Conservation (phyloP, 306 rosid genomes). For the Castanopsis chinensis region DNA sequence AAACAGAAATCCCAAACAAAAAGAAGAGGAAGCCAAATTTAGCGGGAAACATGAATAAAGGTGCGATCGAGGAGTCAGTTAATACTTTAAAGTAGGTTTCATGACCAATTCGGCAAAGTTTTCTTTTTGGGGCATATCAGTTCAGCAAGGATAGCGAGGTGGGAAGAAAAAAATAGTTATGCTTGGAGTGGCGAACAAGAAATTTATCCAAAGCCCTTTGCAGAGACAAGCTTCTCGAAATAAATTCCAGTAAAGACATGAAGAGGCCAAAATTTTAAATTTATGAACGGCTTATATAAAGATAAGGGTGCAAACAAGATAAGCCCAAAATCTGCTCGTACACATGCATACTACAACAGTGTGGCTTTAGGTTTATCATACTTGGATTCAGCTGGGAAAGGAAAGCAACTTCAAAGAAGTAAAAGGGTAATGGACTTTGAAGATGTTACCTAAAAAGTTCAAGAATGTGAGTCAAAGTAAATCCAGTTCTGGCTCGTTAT, state of each 20-base stretch:
- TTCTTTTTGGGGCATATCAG: no score
- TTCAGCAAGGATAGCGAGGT: no score
- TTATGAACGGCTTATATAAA: background rate
- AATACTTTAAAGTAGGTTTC: background rate
- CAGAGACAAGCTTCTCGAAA: conserved; percentile 21
- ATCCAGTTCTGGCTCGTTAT: background rate
- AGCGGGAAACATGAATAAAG: background rate
- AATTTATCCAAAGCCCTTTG: background rate
- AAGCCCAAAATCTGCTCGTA: background rate
- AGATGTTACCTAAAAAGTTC: background rate
- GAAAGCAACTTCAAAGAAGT: background rate
- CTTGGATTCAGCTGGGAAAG: background rate
- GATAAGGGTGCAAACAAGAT: background rate
- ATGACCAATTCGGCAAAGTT: background rate
- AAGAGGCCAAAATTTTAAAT: background rate
- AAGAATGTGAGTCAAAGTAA: background rate
- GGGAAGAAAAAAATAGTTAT: background rate
- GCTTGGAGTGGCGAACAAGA: background rate
- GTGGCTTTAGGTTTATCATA: background rate
- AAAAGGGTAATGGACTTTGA: background rate
- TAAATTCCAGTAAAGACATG: conserved; percentile 9
- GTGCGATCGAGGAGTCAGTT: background rate
- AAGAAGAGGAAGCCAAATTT: background rate
- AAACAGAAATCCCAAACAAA: background rate
- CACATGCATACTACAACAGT: background rate